Percentiles rank a stretch among this genome's conserved stretches.
Conservation (phyloP, 2,329 filamentous ascomycete species). For the Bimuria novae-zelandiae region DNA sequence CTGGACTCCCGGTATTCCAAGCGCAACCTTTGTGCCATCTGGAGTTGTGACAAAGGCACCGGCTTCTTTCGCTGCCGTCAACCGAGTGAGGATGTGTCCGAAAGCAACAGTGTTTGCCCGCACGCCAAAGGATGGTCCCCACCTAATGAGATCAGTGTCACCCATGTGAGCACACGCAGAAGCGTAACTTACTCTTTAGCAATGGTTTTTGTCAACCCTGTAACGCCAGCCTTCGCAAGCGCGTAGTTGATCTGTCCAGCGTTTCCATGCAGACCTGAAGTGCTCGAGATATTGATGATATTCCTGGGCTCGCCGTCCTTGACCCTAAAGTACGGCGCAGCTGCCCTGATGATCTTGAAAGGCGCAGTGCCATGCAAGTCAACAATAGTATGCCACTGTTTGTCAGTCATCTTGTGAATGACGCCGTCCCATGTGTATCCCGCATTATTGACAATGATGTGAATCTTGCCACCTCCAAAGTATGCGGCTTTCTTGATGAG, state of each 20-base stretch:
- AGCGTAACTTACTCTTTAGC: slow-evolving; percentile 67
- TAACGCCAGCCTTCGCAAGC: slow-evolving; percentile 81
- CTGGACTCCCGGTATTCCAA: slow-evolving; percentile 52
- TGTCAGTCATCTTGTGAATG: slow-evolving; percentile 89
- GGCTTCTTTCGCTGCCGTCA: slow-evolving; percentile 83
- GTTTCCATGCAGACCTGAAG: slow-evolving; percentile 82
- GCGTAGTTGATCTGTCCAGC: slow-evolving; percentile 91
- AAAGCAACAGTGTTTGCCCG: slow-evolving; percentile 84
- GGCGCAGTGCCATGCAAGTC: slow-evolving; percentile 83
- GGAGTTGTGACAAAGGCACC: slow-evolving; percentile 79
- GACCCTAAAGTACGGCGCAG: slow-evolving; percentile 85
- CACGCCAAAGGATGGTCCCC: slow-evolving; percentile 83
- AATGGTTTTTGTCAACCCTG: slow-evolving; percentile 84
- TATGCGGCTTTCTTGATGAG: slow-evolving; percentile 77
- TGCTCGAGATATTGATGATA: slow-evolving; percentile 84
- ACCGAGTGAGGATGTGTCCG: slow-evolving; percentile 76
- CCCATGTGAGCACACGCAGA: not conserved
- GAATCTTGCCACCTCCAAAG: slow-evolving; percentile 85
- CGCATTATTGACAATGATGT: slow-evolving; percentile 90
- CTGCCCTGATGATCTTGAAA: slow-evolving; percentile 78
- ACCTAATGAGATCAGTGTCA: slow-evolving; percentile 47
- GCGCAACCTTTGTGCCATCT: slow-evolving; percentile 62
- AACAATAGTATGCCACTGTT: slow-evolving; percentile 89
- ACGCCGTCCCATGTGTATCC: slow-evolving; percentile 93
- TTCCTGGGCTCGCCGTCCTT: slow-evolving; percentile 78